Percentiles rank a stretch among this genome's conserved stretches.
Conservation (phyloP, 176 grass and related monocot genomes). For the Carex kokanica region DNA sequence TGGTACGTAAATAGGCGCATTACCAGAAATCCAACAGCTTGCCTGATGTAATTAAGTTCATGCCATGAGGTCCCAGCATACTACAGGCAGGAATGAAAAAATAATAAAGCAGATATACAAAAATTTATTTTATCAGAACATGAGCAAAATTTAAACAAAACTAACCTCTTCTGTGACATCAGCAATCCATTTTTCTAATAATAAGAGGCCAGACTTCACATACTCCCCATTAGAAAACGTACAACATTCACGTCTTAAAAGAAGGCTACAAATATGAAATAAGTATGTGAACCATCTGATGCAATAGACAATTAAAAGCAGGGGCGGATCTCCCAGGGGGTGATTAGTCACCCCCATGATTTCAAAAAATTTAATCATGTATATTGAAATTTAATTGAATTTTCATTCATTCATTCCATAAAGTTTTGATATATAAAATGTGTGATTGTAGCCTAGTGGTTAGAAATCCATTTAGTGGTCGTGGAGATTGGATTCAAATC, state of each 20-base stretch:
- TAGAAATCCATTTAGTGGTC: no score
- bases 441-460: no score
- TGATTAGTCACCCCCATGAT: no score
- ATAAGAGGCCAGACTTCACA: constrained; percentile 80
- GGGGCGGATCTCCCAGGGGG: no score
- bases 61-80: constrained; percentile 95
- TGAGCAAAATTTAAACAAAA: constrained; percentile 1
- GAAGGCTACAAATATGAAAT: constrained; percentile 47
- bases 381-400: no score
- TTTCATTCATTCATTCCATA: no score
- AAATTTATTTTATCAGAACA: background rate
- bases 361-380: no score
- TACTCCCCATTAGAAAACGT: constrained; percentile 97
- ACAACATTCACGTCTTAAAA: constrained; percentile 93
- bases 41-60: constrained; percentile 95
- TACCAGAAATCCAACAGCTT: constrained; percentile 99
- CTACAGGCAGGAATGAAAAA: constrained; percentile 38
- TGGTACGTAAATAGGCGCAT: background rate
- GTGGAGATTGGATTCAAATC: no score
- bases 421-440: no score
- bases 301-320: background rate
- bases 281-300: background rate
- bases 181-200: constrained; percentile 95
- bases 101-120: constrained; percentile 8
- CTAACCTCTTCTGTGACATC: constrained; percentile 77